Percentiles rank a stretch among this genome's conserved stretches.
These are phyloP conservation scores for Quercus lobata DNA, from an alignment of 331 rosid genomes.

Conservation along the genomic window DNA sequence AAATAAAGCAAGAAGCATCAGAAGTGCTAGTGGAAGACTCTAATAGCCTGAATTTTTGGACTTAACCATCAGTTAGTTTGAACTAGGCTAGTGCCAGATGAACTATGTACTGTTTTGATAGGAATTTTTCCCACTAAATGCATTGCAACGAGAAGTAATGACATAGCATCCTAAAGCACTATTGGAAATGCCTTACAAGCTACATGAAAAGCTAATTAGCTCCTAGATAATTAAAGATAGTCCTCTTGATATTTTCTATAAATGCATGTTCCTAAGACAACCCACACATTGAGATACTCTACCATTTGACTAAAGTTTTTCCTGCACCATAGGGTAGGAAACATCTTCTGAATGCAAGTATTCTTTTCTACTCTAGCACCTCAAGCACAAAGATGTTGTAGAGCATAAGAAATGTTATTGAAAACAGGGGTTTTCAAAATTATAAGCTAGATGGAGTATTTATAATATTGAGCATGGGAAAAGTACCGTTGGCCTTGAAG, in stretches of 20 bases:
- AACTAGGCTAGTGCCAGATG: not conserved
- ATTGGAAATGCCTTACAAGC: not conserved
- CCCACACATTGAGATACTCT: not conserved
- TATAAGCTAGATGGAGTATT: constrained; percentile 2
- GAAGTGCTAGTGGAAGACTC: not conserved
- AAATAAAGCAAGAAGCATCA: constrained; percentile 1
- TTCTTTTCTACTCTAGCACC: constrained; percentile 12
- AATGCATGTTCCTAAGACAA: not conserved
- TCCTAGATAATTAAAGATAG: not conserved
- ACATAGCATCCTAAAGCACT: not conserved
- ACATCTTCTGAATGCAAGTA: not conserved
- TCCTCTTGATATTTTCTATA: not conserved
- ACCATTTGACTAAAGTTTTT: constrained; percentile 1
- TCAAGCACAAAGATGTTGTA: constrained; percentile 14
- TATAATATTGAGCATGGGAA: constrained; percentile 15
- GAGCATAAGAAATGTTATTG: not conserved
- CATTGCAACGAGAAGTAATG: not conserved
- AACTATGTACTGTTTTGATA: not conserved
- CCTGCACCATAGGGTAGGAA: not conserved
- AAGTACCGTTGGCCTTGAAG: constrained; percentile 79
- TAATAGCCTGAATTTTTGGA: not conserved
- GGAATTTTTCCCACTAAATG: no score
- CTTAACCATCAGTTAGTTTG: not conserved
- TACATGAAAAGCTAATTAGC: not conserved
- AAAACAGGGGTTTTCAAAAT: constrained; percentile 15